Base-by-base conservation (phyloP, 768 basidiomycete genomes). In the Coprinellus aureogranulatus region DNA sequence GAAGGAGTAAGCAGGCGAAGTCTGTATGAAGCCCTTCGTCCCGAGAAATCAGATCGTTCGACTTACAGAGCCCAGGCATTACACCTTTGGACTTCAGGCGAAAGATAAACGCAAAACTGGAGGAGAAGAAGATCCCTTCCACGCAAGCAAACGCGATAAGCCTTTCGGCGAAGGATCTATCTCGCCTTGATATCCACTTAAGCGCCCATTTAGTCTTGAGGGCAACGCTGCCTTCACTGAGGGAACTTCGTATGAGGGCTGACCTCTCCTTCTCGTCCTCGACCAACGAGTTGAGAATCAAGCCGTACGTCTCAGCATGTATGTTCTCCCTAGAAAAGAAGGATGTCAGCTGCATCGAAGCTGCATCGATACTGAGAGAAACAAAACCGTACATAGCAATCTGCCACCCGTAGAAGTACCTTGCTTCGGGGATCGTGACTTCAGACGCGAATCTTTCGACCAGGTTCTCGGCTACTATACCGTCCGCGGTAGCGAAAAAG, bases 1-100 rank as follows among this genome's bases (percentile, higher is more conserved):
- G 1, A 10, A 89, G 88, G 45, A 90, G 76, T 9, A 90, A 68
- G 67, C 88, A 90, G 2, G 89, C 88, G 59, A 91, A 90, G 69
- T 90, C 88, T 68, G 89, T 90, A 68, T 92, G 90, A 72, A 90
- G 82, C 41, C 89, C 89, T 70, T 92, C 90, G 59, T 92, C 90
- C 9, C 90, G 80, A 39, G 84, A 86, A 71, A 92, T 91, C 65
- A 92, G 81, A 70, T 92, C 90, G 68, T 92, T 92, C 31, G 89
- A 89, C 70, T 90, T 90, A 0, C 88, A 87, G 31, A 92, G 75
- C n/a, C 90, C 90, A 14, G 90, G 89, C 90, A 91, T 89, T 14
- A 90, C 73, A 6, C 90, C 90, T 4, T 88, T 79, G 74, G 89
- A 89, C 80, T 90, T 91, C 52, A 92, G 67, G 89, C 90, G 90